Evolutionary conservation across 768 basidiomycete species (phyloP).

Genomic region (Mrakia gelida): DNA sequence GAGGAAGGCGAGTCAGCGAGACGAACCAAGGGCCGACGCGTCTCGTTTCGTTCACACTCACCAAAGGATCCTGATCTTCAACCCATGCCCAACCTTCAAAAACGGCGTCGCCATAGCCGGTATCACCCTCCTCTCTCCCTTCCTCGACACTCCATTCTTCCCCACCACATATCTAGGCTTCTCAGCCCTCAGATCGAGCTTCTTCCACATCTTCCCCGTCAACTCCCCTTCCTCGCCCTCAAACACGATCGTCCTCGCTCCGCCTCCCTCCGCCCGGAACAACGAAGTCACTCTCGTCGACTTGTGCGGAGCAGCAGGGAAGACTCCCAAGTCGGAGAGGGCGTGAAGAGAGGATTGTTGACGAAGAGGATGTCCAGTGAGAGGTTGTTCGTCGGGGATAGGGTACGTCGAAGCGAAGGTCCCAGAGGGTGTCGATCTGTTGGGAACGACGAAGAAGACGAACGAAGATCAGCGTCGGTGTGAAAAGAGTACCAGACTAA

Average conservation of each 20-base stretch:
- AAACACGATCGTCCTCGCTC: not conserved
- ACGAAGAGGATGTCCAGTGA: not conserved
- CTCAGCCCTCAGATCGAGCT: constrained; percentile 4
- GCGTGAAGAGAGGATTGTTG: not conserved
- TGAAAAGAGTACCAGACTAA: not conserved
- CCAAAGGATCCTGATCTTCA: constrained; percentile 10
- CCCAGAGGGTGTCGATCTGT: not conserved
- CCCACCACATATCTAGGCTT: not conserved
- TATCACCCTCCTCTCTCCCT: not conserved
- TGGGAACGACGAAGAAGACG: not conserved
- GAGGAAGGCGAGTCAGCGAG: not conserved
- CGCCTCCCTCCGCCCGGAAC: constrained; percentile 1
- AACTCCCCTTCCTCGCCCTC: not conserved
- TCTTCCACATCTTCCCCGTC: not conserved
- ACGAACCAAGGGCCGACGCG: too few relatives aligned
- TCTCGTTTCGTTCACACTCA: not conserved
- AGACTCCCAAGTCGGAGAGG: not conserved
- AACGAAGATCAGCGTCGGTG: too few relatives aligned
- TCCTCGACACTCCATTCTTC: not conserved
- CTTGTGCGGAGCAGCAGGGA: not conserved
- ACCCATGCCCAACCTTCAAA: not conserved
- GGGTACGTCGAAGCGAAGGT: not conserved
- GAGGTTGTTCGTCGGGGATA: constrained; percentile 2
- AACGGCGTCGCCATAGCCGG: constrained; percentile 6
- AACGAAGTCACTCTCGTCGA: not conserved